A percentile compares a stretch with the other conserved stretches of the same genome.
Conservation (phyloP, 2,329 filamentous ascomycete genomes). For the Cyphellophora attinorum region DNA sequence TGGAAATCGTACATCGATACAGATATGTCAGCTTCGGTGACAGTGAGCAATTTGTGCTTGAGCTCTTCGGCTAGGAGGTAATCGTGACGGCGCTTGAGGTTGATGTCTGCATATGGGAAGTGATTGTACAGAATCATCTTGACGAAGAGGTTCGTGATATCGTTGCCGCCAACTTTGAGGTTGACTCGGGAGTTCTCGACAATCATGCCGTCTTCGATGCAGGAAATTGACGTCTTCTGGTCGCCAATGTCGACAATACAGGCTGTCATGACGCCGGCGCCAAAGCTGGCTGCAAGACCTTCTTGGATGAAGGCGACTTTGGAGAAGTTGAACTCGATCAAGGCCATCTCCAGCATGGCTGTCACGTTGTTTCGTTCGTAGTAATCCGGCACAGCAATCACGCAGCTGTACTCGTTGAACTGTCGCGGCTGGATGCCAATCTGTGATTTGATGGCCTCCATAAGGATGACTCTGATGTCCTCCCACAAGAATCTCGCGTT, state of each 20-base stretch:
- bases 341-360: slow-evolving; percentile 70
- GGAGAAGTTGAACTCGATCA: slow-evolving; percentile 82
- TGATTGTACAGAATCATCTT: slow-evolving; percentile 98
- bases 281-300: slow-evolving; percentile 87
- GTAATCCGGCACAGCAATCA: slow-evolving; percentile 93
- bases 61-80: slow-evolving; percentile 90
- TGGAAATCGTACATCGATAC: slow-evolving; percentile 87
- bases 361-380: slow-evolving; percentile 93
- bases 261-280: slow-evolving; percentile 84
- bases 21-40: slow-evolving; percentile 81
- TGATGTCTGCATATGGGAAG: slow-evolving; percentile 92
- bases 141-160: slow-evolving; percentile 88
- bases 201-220: slow-evolving; percentile 91
- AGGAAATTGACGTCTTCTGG: slow-evolving; percentile 94
- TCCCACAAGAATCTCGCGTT: slow-evolving; percentile 72
- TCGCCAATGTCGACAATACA: slow-evolving; percentile 96
- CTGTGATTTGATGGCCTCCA: slow-evolving; percentile 78
- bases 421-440: slow-evolving; percentile 52
- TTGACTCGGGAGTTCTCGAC: slow-evolving; percentile 93
- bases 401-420: slow-evolving; percentile 81
- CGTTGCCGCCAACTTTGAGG: slow-evolving; percentile 83
- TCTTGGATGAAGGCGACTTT: slow-evolving; percentile 93
- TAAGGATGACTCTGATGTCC: slow-evolving; percentile 78
- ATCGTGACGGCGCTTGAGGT: slow-evolving; percentile 80
- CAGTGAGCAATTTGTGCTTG: slow-evolving; percentile 85